Evolutionary conservation across 257 asterid species (phyloP), one percentile per base, ranked within the genome.

Genomic region (Fraxinus excelsior): DNA sequence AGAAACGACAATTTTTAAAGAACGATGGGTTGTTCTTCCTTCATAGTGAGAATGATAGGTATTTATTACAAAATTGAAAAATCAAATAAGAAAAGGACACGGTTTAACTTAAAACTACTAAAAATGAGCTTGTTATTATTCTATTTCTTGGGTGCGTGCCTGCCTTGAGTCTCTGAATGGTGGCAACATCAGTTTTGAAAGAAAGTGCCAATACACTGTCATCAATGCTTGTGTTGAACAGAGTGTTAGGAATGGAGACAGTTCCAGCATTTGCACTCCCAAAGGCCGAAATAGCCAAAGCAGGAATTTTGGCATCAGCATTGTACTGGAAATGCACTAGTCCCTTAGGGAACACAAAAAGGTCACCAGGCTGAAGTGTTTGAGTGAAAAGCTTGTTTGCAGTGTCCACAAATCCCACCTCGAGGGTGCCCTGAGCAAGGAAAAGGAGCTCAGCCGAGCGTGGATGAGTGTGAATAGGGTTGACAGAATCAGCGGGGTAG

Each of bases 401-500:
- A 0, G 89, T 60, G 82, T 86, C 90, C 19, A 88, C 87, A 28
- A 88, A 88, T 35, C 96, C 91, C 14, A 90, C 96, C 65, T 88
- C 69, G 3, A 88, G 23, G 1, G 81, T 21, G 0, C 93, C 93
- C 77, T 85, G 81, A n/a, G 70, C 72, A 10, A 90, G 29, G 73
- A 90, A 79, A 21, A 88, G 66, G n/a, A 90, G 89, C 90, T 88
- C 93, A 0, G 94, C 80, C 1, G 94, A 74, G 26, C 89, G 88
- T 0, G 91, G 96, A 58, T 90, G 96, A 21, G 83, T 84, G 84
- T 88, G 91, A 12, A 87, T 84, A 34, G 94, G 92, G 81, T 89
- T 89, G 76, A 89, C 90, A 4, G 86, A 46, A 21, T 82, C 79
- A 2, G 68, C 70, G 3, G 93, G 88, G 79, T 83, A 86, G 75